phyloP scores from a whole-genome alignment of 108 stramenopile species.

The Pseudonitzschia multiseries region DNA sequence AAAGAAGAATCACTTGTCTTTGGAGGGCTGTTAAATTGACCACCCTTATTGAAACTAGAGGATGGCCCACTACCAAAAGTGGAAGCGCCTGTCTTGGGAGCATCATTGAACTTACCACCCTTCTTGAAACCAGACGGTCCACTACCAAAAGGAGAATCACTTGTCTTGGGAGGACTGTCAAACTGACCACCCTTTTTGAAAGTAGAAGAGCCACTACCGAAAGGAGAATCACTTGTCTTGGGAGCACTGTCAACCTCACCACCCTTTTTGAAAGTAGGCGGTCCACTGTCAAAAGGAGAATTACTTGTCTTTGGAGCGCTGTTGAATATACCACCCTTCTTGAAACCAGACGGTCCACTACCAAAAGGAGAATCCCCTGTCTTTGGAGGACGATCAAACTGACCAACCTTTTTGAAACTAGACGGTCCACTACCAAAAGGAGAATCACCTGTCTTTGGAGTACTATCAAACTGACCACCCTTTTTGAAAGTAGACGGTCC shows the following conservation, averaged over 20 bases:
- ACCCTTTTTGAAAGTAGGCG: too few relatives aligned
- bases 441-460: too few relatives aligned
- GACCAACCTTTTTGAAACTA: too few relatives aligned
- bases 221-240: background rate
- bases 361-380: conserved; percentile 14
- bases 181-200: background rate
- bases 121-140: too few relatives aligned
- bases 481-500: too few relatives aligned
- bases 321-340: background rate
- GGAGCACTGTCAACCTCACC: too few relatives aligned
- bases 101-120: too few relatives aligned
- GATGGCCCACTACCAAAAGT: background rate
- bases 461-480: too few relatives aligned
- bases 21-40: background rate
- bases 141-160: background rate
- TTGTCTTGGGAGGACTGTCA: too few relatives aligned
- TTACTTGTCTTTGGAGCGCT: background rate
- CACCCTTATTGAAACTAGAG: too few relatives aligned
- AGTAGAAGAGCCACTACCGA: background rate
- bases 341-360: background rate
- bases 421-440: too few relatives aligned
- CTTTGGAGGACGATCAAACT: too few relatives aligned
- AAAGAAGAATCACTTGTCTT: conserved; percentile 3
- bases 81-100: background rate
- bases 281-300: background rate